Conservation (phyloP, 2,329 filamentous ascomycete genomes). For the Phaeosphaeriaceae sp. region DNA sequence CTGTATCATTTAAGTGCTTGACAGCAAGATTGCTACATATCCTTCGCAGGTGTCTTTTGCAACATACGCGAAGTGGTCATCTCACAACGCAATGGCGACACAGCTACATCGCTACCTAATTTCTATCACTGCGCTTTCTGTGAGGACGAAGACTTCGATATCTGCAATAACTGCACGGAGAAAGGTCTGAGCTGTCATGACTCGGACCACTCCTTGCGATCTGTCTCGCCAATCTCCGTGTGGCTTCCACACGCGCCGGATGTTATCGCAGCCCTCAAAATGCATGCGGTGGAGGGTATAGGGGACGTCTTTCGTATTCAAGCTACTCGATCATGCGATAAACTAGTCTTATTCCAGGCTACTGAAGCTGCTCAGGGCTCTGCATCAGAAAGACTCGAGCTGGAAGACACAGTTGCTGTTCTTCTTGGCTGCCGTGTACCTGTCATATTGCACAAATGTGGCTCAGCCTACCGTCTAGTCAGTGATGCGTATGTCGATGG, state of each 20-base stretch:
- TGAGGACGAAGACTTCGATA: not conserved
- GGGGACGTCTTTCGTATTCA: not conserved
- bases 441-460: not conserved
- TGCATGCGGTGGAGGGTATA: not conserved
- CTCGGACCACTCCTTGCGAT: not conserved
- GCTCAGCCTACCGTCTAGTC: not conserved
- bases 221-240: not conserved
- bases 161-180: not conserved
- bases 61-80: not conserved
- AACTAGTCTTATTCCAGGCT: not conserved
- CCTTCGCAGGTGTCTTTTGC: not conserved
- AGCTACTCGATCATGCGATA: not conserved
- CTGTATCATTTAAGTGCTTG: not conserved
- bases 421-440: not conserved
- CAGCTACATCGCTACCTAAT: not conserved
- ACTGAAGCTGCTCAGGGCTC: not conserved
- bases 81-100: not conserved
- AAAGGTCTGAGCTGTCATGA: not conserved
- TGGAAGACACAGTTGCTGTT: not conserved
- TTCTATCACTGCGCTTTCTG: not conserved
- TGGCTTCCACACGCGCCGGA: not conserved
- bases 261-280: not conserved
- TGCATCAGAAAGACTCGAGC: not conserved
- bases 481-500: constrained; percentile 2
- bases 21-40: not conserved